Percentiles rank a stretch among this genome's conserved stretches.
Evolutionary conservation across 306 rosid species (phyloP).

Genomic region (Vigna reflexopilosa): DNA sequence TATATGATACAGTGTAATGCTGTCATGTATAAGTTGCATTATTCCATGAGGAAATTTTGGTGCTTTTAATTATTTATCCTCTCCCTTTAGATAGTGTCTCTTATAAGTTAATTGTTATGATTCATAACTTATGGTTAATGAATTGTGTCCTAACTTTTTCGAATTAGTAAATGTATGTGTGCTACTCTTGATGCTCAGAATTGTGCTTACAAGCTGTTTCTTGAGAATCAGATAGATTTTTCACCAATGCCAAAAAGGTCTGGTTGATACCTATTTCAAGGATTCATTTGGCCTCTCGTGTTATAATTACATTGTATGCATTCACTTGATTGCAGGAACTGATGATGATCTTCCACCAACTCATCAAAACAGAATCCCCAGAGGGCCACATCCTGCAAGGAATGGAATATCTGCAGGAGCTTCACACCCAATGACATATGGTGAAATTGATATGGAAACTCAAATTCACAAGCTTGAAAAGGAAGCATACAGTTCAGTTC

Average conservation of each 20-base stretch:
- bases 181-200: constrained; percentile 7
- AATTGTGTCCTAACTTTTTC: constrained; percentile 16
- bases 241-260: background rate
- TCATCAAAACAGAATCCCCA: constrained; percentile 80
- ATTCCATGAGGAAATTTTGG: constrained; percentile 4
- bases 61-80: constrained; percentile 6
- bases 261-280: constrained; percentile 24
- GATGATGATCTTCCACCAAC: constrained; percentile 93
- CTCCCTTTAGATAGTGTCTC: background rate
- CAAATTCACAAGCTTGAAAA: constrained; percentile 96
- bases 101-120: background rate
- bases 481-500: constrained; percentile 93
- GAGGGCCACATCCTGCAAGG: constrained; percentile 80
- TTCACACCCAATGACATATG: constrained; percentile 72
- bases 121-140: background rate
- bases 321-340: constrained; percentile 68
- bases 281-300: constrained; percentile 26
- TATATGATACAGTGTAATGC: background rate
- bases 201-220: constrained; percentile 9
- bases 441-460: constrained; percentile 85
- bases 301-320: constrained; percentile 2
- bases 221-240: constrained; percentile 24
- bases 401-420: constrained; percentile 83
- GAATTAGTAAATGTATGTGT: constrained; percentile 2
- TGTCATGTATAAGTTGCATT: background rate